Base-by-base conservation (phyloP, 2,329 filamentous ascomycete genomes). In the Chaetomiaceae sp. region DNA sequence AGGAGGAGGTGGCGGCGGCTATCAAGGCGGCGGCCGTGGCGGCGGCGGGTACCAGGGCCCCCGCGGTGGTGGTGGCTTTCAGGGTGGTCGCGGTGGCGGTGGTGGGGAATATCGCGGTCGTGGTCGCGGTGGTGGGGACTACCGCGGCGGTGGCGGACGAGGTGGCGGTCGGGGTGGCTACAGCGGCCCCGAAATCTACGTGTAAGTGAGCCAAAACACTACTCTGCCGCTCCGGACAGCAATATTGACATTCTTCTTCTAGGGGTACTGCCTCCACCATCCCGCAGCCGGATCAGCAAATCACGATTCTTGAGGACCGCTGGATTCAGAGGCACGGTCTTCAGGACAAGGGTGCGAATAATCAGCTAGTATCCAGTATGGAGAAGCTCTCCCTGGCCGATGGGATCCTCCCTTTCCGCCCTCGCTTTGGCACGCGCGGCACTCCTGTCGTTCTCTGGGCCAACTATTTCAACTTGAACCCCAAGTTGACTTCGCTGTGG, bases 401-500 rank as follows among this genome's bases (percentile, higher is more conserved):
- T 9, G 54, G 53, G 17, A 48, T 67, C 15, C 66, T 79, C 38
- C 73, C 76, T 3, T 46, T 58, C 7, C 69, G 76, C 2, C 77
- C 77, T 17, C 69, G 68, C 1, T 79, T 71, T 51, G 75, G 75
- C 17, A 66, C 58, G 3, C 54, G 53, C 5, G 77, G 76, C 4
- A 59, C 38, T 1, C 36, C 58, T 0, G 68, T 76, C 2, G 55
- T 63, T 2, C 62, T 80, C 0, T 79, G 74, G 73, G 65, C 75
- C 4, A 80, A 81, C 58, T 79, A 75, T 53, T 79, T 76, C 54
- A 62, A 62, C 1, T 47, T 80, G 38, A 56, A 64, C 6, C 52
- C 73, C 7, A 65, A 66, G 33, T 56, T 62, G 0, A 56, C 17
- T 3, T 14, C 53, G 0, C 48, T 77, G 4, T 71, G 66, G 57